Evolutionary conservation across 2,329 filamentous ascomycete species (phyloP), one percentile per base, ranked within the genome.

Genomic region (Cladobotryum mycophilum): DNA sequence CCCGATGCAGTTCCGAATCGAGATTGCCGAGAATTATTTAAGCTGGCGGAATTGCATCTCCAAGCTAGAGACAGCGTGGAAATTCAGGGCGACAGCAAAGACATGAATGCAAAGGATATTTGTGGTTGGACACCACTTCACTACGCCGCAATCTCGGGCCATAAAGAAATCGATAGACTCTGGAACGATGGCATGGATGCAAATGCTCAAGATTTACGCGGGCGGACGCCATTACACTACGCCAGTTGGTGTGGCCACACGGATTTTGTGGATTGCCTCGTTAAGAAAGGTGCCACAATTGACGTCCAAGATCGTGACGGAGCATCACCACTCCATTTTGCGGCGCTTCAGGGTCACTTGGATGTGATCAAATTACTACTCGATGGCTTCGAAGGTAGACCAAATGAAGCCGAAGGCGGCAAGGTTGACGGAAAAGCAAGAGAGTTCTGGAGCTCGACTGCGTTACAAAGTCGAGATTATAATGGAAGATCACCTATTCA

Each of bases 171-270:
- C 13, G 12, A 18, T 5, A 17, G 37, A 8, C 36, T 15, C 18
- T 30, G 30, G 6, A 30, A 9, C 8, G 25, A 1, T 7, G 12
- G 12, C 1, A 14, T 38, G 3, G 37, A 14, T 15, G 17, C 20
- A 3, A 43, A 30, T 2, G 17, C 13, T 15, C 49, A 7, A 14
- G 49, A 51, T 8, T 6, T 42, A 9, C 25, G 33, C 25, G 44
- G 17, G 8, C 41, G 49, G 49, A 51, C 49, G 11, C 49, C 49
- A 2, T 48, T 51, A 1, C 44, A 51, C 1, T 40, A 51, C 40
- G 49, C 49, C 6, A 30, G 25, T 30, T 30, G 25, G 25, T 30
- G 25, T 30, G 25, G 25, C 6, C 6, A 30, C 6, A 6, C 9
- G 2, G 25, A 30, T 30, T 30, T 30, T 30, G 25, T 30, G 25